These are phyloP conservation scores for Coniella vitis DNA, from an alignment of 2,329 filamentous ascomycete species.

Conservation along the genomic window DNA sequence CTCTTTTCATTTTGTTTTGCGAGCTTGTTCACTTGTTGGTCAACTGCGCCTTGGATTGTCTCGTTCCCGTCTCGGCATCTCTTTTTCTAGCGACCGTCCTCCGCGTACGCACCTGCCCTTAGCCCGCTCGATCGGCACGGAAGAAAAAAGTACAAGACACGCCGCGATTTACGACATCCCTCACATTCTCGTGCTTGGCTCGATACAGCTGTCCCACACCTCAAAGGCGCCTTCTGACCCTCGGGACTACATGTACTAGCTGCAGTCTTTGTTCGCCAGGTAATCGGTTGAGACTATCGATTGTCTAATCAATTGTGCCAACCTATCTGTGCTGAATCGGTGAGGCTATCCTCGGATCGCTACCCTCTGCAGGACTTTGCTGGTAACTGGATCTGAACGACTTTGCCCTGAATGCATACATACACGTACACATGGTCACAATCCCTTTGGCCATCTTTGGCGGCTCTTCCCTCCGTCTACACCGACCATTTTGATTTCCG, in stretches of 20 bases:
- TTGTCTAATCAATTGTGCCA: constrained; percentile 17
- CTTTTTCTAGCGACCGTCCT: constrained; percentile 10
- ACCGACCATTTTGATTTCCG: constrained; percentile 26
- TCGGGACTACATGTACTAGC: constrained; percentile 11
- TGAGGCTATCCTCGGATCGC: constrained; percentile 12
- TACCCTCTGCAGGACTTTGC: constrained; percentile 24
- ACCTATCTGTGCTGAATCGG: constrained; percentile 20
- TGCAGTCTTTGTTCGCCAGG: constrained; percentile 12
- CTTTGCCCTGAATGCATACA: constrained; percentile 28
- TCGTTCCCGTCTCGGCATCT: constrained; percentile 3
- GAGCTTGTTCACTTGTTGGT: constrained; percentile 5
- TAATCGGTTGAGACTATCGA: constrained; percentile 11
- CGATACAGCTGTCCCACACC: constrained; percentile 3
- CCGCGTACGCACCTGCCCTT: constrained; percentile 6
- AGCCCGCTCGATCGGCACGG: constrained; percentile 2
- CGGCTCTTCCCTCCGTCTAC: constrained; percentile 40
- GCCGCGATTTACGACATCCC: constrained; percentile 4
- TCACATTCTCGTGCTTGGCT: constrained; percentile 8
- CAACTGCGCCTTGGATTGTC: constrained; percentile 9
- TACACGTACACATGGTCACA: constrained; percentile 19
- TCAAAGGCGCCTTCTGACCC: constrained; percentile 3
- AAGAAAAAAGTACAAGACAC: neutral
- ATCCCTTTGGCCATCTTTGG: constrained; percentile 43
- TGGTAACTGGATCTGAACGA: constrained; percentile 41
- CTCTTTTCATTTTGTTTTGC: neutral